These are phyloP conservation scores for Macrophomina phaseolina DNA, from an alignment of 2,329 filamentous ascomycete genomes.

Conservation along the genomic window DNA sequence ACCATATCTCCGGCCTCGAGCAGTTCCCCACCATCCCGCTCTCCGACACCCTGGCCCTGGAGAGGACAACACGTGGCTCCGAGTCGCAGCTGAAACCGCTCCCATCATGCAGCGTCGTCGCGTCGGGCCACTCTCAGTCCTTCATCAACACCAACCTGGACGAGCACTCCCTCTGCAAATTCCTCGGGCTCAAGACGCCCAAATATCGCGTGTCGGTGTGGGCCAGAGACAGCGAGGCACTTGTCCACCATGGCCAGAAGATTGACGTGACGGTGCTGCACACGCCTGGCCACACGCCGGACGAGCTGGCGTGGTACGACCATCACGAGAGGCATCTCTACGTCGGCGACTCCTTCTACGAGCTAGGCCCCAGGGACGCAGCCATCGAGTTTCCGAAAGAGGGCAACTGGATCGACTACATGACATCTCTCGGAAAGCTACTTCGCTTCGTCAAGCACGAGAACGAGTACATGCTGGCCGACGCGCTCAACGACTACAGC, in stretches of 20 bases:
- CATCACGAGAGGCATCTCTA: constrained; percentile 50
- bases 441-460: constrained; percentile 49
- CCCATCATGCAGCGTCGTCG: constrained; percentile 37
- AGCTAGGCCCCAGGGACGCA: constrained; percentile 41
- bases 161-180: constrained; percentile 49
- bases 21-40: constrained; percentile 37
- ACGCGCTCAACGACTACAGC: constrained; percentile 30
- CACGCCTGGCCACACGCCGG: constrained; percentile 55
- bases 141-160: constrained; percentile 50
- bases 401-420: constrained; percentile 84
- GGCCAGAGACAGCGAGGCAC: constrained; percentile 45
- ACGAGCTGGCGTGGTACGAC: constrained; percentile 55
- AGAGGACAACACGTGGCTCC: not conserved
- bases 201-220: constrained; percentile 50
- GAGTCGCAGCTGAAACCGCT: constrained; percentile 28
- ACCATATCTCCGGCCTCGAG: constrained; percentile 46
- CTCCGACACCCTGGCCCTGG: constrained; percentile 1
- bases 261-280: constrained; percentile 52
- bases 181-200: constrained; percentile 41
- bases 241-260: constrained; percentile 34
- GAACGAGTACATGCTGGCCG: constrained; percentile 26
- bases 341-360: constrained; percentile 56
- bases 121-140: constrained; percentile 42
- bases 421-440: constrained; percentile 79
- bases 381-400: constrained; percentile 47